Conservation (phyloP, 176 grass and related monocot species). For the Aegilops tauschii region DNA sequence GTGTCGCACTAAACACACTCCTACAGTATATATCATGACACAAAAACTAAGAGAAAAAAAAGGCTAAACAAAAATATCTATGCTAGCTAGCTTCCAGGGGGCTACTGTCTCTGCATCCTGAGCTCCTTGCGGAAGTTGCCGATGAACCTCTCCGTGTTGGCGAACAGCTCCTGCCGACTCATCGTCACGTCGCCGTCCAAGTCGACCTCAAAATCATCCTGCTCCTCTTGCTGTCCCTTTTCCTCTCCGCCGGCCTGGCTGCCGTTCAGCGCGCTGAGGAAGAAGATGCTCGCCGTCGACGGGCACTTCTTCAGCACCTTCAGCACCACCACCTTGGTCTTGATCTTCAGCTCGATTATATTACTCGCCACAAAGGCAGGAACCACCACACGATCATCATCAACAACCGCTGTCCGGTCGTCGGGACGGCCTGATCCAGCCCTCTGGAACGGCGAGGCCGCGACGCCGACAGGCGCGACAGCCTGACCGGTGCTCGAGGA, state of each 20-base stretch:
- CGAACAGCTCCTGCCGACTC: conserved; percentile 13
- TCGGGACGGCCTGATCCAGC: not conserved
- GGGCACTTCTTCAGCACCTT: conserved; percentile 5
- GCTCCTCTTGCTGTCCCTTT: not conserved
- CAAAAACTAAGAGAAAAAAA: no score
- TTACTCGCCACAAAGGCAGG: not conserved
- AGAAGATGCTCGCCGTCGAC: conserved; percentile 9
- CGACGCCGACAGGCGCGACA: not conserved
- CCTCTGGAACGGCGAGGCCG: not conserved
- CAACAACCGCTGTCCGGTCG: not conserved
- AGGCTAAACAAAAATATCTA: no score
- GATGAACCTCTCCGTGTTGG: not conserved
- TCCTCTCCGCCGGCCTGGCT: not conserved
- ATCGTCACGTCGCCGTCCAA: not conserved
- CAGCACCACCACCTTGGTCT: not conserved
- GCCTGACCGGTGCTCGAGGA: not conserved
- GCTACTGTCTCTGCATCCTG: not conserved
- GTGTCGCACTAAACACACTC: no score
- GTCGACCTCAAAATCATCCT: not conserved
- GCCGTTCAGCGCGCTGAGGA: not conserved
- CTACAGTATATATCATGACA: no score
- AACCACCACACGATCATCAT: not conserved
- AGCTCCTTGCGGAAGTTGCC: not conserved
- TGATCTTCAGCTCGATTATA: not conserved
- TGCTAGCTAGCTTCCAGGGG: not conserved